These are phyloP conservation scores for Pseudoturritis turrita DNA, from an alignment of 345 rosid genomes.

Conservation along the genomic window DNA sequence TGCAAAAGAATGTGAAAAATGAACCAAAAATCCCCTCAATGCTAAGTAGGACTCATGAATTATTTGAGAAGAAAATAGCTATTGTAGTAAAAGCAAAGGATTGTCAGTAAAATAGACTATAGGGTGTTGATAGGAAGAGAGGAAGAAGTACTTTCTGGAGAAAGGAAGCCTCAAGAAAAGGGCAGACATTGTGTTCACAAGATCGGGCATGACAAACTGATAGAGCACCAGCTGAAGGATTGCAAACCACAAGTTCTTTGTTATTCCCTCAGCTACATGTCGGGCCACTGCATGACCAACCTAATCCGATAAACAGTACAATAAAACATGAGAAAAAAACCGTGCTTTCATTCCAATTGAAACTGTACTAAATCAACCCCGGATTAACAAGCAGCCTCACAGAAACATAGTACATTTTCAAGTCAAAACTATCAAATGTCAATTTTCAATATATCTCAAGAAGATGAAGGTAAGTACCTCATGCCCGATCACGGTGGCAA, in stretches of 20 bases:
- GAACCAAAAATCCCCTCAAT: background rate
- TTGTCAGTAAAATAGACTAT: background rate
- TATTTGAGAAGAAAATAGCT: background rate
- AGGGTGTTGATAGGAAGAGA: background rate
- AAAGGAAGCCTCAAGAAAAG: slow-evolving; percentile 87
- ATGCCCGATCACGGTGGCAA: slow-evolving; percentile 85
- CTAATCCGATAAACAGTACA: slow-evolving; percentile 36
- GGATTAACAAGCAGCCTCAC: background rate
- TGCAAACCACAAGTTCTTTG: slow-evolving; percentile 80
- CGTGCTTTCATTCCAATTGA: background rate
- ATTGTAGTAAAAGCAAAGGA: background rate
- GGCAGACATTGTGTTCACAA: slow-evolving; percentile 67
- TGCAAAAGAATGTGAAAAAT: background rate
- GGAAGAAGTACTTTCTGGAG: slow-evolving; percentile 60
- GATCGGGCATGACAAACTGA: slow-evolving; percentile 75
- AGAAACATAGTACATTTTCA: background rate
- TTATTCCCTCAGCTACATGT: slow-evolving; percentile 67
- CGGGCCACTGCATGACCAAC: slow-evolving; percentile 92
- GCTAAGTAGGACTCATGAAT: background rate
- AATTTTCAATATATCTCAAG: background rate
- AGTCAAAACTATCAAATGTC: background rate
- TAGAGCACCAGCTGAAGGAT: slow-evolving; percentile 61
- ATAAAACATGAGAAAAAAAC: background rate
- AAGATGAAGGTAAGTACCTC: slow-evolving; percentile 49
- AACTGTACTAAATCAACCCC: background rate